Percentiles rank a stretch among this genome's conserved stretches.
Conservation (phyloP, 805 yeast species). For the Ogataea trehaloabstinens region DNA sequence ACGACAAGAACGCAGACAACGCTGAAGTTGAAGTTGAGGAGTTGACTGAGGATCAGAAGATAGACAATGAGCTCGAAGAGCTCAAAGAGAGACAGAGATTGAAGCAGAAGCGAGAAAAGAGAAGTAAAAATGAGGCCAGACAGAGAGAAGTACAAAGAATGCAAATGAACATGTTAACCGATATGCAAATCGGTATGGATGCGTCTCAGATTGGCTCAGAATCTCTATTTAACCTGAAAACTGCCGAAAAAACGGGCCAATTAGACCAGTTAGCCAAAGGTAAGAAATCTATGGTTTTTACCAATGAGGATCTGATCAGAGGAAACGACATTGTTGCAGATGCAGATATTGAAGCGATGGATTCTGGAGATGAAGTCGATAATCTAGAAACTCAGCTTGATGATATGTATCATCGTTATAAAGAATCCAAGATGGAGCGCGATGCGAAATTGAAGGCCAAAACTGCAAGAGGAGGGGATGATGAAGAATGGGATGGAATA, state of each 20-base stretch:
- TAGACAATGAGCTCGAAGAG: conserved; percentile 79
- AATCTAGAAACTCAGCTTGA: conserved; percentile 80
- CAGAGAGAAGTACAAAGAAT: conserved; percentile 86
- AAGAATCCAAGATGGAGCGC: conserved; percentile 62
- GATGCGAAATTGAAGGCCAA: conserved; percentile 70
- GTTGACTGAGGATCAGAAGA: conserved; percentile 83
- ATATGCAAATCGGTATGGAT: conserved; percentile 89
- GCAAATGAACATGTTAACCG: conserved; percentile 96
- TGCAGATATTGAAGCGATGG: conserved; percentile 30
- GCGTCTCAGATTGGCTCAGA: conserved; percentile 81
- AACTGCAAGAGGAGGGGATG: conserved; percentile 69
- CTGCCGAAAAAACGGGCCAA: conserved; percentile 88
- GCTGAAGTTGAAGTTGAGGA: conserved; percentile 62
- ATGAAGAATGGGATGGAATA: conserved; percentile 82
- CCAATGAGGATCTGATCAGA: conserved; percentile 49
- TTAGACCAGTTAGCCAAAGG: conserved; percentile 73
- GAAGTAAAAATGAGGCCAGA: conserved; percentile 75
- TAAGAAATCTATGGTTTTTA: conserved; percentile 62
- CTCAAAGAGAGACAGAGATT: conserved; percentile 68
- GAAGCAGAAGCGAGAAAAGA: conserved; percentile 73
- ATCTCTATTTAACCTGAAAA: conserved; percentile 74
- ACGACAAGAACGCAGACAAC: conserved; percentile 46
- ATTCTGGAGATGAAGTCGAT: conserved; percentile 55
- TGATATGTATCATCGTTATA: conserved; percentile 72
- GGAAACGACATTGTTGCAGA: conserved; percentile 59